phyloP scores from a whole-genome alignment of 768 basidiomycete species.

The Pisolithus tinctorius region DNA sequence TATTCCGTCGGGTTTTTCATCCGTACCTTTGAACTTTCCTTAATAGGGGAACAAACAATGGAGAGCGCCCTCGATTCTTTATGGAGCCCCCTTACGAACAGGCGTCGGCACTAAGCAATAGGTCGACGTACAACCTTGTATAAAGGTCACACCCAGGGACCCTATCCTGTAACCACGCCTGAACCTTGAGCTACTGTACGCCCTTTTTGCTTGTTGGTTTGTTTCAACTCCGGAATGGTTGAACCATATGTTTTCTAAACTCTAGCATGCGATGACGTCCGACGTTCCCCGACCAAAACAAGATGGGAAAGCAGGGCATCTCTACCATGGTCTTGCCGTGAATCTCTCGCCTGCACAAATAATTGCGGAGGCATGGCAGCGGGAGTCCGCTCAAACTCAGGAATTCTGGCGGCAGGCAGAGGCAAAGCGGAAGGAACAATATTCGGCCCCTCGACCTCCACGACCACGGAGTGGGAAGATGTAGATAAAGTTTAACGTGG shows the following conservation, averaged over 20 bases:
- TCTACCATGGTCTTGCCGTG: conserved; percentile 20
- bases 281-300: conserved; percentile 28
- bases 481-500: conserved; percentile 28
- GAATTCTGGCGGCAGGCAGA: conserved; percentile 54
- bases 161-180: conserved; percentile 25
- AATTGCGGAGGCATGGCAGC: conserved; percentile 65
- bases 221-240: conserved; percentile 17
- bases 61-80: conserved; percentile 16
- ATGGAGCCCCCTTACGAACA: conserved; percentile 16
- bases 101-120: conserved; percentile 22
- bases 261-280: conserved; percentile 33
- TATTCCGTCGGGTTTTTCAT: conserved; percentile 23
- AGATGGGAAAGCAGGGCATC: conserved; percentile 25
- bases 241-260: conserved; percentile 18
- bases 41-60: conserved; percentile 27
- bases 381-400: conserved; percentile 53
- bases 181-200: conserved; percentile 33
- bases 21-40: conserved; percentile 29
- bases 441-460: conserved; percentile 32
- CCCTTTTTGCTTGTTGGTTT: conserved; percentile 26
- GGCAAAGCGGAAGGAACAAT: conserved; percentile 41
- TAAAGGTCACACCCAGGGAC: conserved; percentile 27
- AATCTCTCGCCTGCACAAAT: conserved; percentile 48
- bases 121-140: conserved; percentile 28
- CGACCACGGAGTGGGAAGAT: conserved; percentile 41